These are phyloP conservation scores for Ilex aquifolium DNA, from an alignment of 257 asterid species.

Conservation along the genomic window DNA sequence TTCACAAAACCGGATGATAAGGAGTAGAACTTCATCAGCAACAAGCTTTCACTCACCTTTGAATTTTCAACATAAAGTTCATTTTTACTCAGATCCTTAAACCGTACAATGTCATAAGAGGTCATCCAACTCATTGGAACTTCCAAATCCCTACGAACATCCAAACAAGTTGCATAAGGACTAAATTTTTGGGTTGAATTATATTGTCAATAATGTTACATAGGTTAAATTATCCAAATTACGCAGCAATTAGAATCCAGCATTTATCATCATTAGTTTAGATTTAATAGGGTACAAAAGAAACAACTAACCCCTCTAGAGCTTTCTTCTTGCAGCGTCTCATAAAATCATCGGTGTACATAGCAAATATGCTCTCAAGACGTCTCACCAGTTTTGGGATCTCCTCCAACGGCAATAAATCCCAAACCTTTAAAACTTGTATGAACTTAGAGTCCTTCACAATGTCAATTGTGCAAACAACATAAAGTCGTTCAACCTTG, in stretches of 20 bases:
- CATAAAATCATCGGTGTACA: conserved; percentile 47
- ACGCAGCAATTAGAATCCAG: background rate
- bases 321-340: conserved; percentile 38
- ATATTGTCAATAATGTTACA: background rate
- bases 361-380: conserved; percentile 40
- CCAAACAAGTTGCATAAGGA: background rate
- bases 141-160: conserved; percentile 37
- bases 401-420: conserved; percentile 40
- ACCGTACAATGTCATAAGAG: conserved; percentile 27
- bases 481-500: conserved; percentile 37
- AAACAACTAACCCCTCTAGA: conserved; percentile 39
- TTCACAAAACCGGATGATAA: conserved; percentile 42
- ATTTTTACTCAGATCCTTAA: conserved; percentile 18
- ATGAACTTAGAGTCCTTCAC: conserved; percentile 28
- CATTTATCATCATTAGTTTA: background rate
- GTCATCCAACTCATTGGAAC: conserved; percentile 53
- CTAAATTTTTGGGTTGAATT: background rate
- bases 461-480: conserved; percentile 51
- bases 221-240: background rate
- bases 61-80: conserved; percentile 33
- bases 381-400: conserved; percentile 36
- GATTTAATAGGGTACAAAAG: background rate
- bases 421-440: conserved; percentile 67
- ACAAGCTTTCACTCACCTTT: conserved; percentile 54
- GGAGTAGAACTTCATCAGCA: conserved; percentile 60